Evolutionary conservation across 352 stramenopile species (phyloP).

Genomic region (Phytophthora rubi): DNA sequence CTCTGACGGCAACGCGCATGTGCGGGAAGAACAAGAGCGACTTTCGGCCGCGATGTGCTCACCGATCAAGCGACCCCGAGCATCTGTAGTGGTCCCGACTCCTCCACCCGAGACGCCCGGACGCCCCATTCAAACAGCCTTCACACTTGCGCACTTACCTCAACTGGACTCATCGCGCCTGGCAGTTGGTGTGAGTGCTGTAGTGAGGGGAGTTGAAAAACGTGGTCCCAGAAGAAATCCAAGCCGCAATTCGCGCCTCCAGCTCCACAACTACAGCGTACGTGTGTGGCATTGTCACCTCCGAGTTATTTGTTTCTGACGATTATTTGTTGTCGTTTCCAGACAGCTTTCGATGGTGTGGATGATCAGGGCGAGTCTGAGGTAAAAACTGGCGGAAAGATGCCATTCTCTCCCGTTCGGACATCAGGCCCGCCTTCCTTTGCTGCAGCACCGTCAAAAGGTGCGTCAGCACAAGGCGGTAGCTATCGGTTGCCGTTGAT

Average conservation of each 20-base stretch:
- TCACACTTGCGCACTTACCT: constrained; percentile 43
- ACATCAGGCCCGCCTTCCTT: background rate
- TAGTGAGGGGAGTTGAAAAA: constrained; percentile 63
- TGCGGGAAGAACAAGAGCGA: constrained; percentile 31
- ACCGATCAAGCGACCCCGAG: constrained; percentile 36
- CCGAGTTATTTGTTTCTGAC: background rate
- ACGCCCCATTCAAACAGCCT: constrained; percentile 42
- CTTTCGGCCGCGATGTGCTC: constrained; percentile 41
- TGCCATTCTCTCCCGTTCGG: constrained; percentile 37
- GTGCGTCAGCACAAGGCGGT: background rate
- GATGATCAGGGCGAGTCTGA: background rate
- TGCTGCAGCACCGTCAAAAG: constrained; percentile 2
- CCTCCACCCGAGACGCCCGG: constrained; percentile 18
- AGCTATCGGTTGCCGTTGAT: constrained; percentile 41
- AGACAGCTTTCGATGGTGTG: constrained; percentile 28
- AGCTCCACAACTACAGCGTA: constrained; percentile 73
- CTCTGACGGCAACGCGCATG: constrained; percentile 42
- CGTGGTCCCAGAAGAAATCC: constrained; percentile 48
- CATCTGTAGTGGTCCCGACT: constrained; percentile 2
- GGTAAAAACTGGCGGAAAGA: background rate
- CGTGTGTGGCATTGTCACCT: constrained; percentile 4
- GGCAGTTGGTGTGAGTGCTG: constrained; percentile 58
- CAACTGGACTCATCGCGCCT: constrained; percentile 61
- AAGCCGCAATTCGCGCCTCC: constrained; percentile 59
- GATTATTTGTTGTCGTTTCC: constrained; percentile 1